phyloP scores from a whole-genome alignment of 1,139 yeast genomes.

The Zygoascus meyerae region DNA sequence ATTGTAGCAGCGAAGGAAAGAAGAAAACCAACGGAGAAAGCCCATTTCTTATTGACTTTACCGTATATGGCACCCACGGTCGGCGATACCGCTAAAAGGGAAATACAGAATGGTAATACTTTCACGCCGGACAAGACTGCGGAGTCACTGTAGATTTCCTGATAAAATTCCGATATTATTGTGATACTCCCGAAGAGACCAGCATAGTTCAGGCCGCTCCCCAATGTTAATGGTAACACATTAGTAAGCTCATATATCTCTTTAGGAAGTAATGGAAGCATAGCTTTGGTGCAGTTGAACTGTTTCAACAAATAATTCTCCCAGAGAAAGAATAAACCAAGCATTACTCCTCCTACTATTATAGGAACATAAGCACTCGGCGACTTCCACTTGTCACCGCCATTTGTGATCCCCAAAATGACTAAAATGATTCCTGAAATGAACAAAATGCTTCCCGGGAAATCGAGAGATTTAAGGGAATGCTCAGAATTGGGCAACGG shows the following conservation, averaged over 20 bases:
- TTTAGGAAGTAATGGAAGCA: slow-evolving; percentile 6
- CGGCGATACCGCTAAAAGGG: not conserved
- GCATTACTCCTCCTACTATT: not conserved
- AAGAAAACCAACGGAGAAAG: not conserved
- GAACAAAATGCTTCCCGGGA: slow-evolving; percentile 6
- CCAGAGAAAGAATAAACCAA: slow-evolving; percentile 2
- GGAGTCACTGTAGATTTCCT: not conserved
- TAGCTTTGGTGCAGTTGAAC: not conserved
- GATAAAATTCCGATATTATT: not conserved
- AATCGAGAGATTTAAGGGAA: slow-evolving; percentile 3
- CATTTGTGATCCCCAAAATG: slow-evolving; percentile 6
- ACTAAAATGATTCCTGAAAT: slow-evolving; percentile 1
- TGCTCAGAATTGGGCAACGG: not conserved
- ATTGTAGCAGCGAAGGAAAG: not conserved
- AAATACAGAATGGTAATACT: not conserved
- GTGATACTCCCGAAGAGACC: not conserved
- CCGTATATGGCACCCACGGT: not conserved
- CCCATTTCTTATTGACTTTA: not conserved
- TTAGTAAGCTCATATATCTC: not conserved
- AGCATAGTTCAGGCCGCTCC: not conserved
- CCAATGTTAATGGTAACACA: not conserved
- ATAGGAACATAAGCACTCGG: slow-evolving; percentile 3
- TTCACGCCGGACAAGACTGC: slow-evolving; percentile 3
- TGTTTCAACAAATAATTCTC: not conserved
- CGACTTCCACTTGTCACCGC: slow-evolving; percentile 2